Evolutionary conservation across 768 basidiomycete species (phyloP), one percentile per base, ranked within the genome.

Genomic region (Xerocomus potaroensis): DNA sequence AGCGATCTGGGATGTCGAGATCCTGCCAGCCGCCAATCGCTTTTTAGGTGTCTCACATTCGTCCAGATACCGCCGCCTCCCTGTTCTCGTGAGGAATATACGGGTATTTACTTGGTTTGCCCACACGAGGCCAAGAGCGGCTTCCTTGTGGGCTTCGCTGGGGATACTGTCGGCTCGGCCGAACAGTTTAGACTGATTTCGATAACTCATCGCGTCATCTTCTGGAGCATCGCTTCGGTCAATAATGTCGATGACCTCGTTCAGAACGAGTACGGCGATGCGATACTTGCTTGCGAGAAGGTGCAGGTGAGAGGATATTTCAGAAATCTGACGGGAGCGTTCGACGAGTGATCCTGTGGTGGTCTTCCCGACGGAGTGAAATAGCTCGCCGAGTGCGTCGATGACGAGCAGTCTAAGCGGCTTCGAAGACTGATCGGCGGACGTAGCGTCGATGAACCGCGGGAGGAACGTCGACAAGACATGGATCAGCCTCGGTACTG

Each of bases 21-120:
- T 19, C n/a, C 23, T n/a, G 32, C 58, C 43, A 32, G 41, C 45
- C 44, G 52, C 47, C 39, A 57, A 41, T 8, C 55, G 48, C 47
- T 67, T 69, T 50, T 60, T 67, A 11, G 54, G 51, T 15, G 34
- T 36, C 44, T 66, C 68, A 21, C 48, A 52, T 32, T 71, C 71
- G 45, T 72, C 66, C 22, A 86, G 60, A 48, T 81, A 72, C 37
- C 80, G 74, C 47, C 84, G 74, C 49, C 90, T 72, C 9, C 78
- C 78, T 0, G 92, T 93, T 24, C 90, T 78, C 35, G 77, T 79
- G 42, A 96, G 76, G 75, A 95, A 83, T 37, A 97, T 76, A 19
- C 95, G 79, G 4, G 75, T 77, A 55, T 95, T 94, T 47, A 98
- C 74, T 58, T 91, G 86, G 64, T 95, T 97, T 14, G 94, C 87